A percentile compares a stretch with the other conserved stretches of the same genome.
These are phyloP conservation scores for Plectosphaerella sp. DNA, from an alignment of 2,329 filamentous ascomycete species.

Conservation along the genomic window DNA sequence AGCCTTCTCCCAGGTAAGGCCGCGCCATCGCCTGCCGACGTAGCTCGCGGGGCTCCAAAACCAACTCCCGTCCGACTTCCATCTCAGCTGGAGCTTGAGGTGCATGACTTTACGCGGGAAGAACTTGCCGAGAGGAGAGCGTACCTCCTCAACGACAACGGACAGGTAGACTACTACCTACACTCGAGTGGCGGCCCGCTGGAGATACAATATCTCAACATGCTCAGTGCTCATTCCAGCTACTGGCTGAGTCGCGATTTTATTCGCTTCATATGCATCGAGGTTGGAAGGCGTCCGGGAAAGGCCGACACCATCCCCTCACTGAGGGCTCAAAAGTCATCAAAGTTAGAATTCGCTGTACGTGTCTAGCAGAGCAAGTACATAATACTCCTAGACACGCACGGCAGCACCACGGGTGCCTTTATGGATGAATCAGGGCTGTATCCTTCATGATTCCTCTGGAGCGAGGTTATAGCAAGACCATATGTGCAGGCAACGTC, in stretches of 20 bases:
- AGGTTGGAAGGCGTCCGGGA: constrained; percentile 74
- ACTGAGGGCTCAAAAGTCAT: constrained; percentile 54
- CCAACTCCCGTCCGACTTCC: constrained; percentile 44
- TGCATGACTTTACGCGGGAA: constrained; percentile 89
- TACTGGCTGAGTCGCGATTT: constrained; percentile 91
- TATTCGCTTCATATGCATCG: constrained; percentile 82
- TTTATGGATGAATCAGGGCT: no score
- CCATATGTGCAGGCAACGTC: no score
- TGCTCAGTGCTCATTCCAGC: constrained; percentile 90
- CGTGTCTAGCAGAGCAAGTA: no score
- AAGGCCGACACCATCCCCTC: constrained; percentile 52
- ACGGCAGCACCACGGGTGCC: no score
- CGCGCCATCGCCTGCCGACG: constrained; percentile 7
- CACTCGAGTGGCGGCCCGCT: constrained; percentile 79
- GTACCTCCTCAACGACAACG: constrained; percentile 88
- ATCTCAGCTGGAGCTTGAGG: constrained; percentile 82
- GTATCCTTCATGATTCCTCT: no score
- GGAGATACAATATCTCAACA: constrained; percentile 94
- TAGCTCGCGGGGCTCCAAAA: constrained; percentile 11
- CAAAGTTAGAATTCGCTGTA: constrained; percentile 21
- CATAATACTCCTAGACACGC: no score
- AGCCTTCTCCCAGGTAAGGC: constrained; percentile 53
- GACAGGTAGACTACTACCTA: constrained; percentile 88
- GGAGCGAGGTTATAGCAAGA: not conserved
- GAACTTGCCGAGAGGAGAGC: constrained; percentile 89